These are phyloP conservation scores for Nicotiana benthamiana DNA, from an alignment of 257 asterid species.

Conservation along the genomic window DNA sequence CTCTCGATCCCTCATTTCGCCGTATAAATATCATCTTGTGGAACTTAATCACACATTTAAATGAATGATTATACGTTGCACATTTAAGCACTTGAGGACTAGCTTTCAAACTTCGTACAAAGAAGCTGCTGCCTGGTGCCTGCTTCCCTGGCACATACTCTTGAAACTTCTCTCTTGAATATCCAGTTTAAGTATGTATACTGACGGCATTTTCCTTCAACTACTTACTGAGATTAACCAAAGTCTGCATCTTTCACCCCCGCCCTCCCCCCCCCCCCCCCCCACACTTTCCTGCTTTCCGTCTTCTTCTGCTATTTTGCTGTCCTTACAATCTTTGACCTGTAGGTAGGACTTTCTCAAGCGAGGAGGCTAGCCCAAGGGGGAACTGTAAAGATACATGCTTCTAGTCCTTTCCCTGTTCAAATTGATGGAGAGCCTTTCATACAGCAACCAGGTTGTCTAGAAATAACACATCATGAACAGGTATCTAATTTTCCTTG, in stretches of 20 bases:
- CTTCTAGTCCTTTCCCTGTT: constrained; percentile 79
- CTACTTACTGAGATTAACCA: background rate
- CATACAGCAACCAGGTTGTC: constrained; percentile 77
- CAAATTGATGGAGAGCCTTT: constrained; percentile 91
- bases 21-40: background rate
- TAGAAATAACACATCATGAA: constrained; percentile 69
- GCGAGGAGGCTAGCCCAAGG: constrained; percentile 93
- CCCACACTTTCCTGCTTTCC: background rate
- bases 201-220: background rate
- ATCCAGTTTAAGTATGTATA: background rate
- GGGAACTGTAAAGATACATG: constrained; percentile 43
- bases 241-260: background rate
- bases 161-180: background rate
- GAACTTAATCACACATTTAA: background rate
- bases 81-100: background rate
- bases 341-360: constrained; percentile 83
- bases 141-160: background rate
- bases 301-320: background rate
- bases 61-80: background rate
- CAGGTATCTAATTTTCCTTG: constrained; percentile 40
- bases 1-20: too few relatives aligned
- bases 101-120: background rate
- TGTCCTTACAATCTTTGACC: constrained; percentile 9
- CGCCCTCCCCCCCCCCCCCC: too few relatives aligned
- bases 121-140: background rate